These are phyloP conservation scores for Pseudoscleropodium purum DNA, from an alignment of 225 moss, liverwort and hornwort genomes.

Conservation along the genomic window DNA sequence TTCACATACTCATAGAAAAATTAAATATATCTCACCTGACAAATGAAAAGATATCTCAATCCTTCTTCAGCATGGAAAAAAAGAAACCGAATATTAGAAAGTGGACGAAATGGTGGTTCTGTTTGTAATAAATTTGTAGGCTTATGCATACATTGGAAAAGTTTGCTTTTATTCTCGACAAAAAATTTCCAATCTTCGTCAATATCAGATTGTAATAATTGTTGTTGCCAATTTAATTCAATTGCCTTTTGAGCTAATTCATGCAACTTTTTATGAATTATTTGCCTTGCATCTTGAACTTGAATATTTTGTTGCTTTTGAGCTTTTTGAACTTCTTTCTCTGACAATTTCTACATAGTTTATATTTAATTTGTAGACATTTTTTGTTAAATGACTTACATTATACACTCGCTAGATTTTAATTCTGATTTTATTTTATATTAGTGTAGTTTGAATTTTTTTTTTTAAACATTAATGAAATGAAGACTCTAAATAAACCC, in stretches of 20 bases:
- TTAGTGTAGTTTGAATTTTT: neutral
- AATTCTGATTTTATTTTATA: neutral
- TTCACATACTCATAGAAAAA: too few species aligned
- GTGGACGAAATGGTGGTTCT: conserved; percentile 42
- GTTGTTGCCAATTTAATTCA: conserved; percentile 15
- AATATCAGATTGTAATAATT: conserved; percentile 13
- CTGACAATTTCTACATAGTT: conserved; percentile 35
- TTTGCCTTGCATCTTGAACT: conserved; percentile 29
- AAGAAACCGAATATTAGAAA: neutral
- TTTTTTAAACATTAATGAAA: neutral
- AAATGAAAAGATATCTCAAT: conserved; percentile 41
- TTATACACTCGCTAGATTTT: fast-evolving
- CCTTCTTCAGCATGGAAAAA: conserved; percentile 76
- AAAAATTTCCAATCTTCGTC: conserved; percentile 41
- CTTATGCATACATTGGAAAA: conserved; percentile 53
- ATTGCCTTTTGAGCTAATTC: neutral
- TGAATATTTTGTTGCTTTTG: conserved; percentile 20
- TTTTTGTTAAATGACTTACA: neutral
- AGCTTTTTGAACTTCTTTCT: conserved; percentile 45
- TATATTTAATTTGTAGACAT: neutral
- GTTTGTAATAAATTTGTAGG: conserved; percentile 31
- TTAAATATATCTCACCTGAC: conserved; percentile 12
- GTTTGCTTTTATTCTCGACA: conserved; percentile 33
- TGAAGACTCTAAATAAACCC: neutral
- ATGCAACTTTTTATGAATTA: conserved; percentile 5